Conservation (phyloP, 2,329 filamentous ascomycete genomes). For the Coniella lustricola region DNA sequence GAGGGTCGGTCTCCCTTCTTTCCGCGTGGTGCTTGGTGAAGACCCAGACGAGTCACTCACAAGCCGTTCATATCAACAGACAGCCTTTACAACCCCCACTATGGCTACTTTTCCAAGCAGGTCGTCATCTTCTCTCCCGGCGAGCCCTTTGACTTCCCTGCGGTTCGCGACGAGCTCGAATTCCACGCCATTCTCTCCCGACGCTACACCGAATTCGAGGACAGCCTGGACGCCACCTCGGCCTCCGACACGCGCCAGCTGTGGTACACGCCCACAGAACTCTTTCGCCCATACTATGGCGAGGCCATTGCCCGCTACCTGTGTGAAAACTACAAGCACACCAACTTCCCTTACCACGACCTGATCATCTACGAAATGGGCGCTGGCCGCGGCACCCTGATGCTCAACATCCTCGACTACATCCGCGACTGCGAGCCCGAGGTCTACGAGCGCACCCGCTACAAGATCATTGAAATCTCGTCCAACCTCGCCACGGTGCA, state of each 20-base stretch:
- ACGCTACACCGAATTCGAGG: slow-evolving; percentile 86
- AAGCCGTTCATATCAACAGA: slow-evolving; percentile 43
- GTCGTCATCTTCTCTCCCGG: slow-evolving; percentile 93
- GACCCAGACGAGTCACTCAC: not conserved
- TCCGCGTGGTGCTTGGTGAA: not conserved
- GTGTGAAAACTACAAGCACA: slow-evolving; percentile 91
- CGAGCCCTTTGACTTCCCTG: slow-evolving; percentile 81
- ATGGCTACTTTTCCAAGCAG: slow-evolving; percentile 94
- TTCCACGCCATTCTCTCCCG: slow-evolving; percentile 72
- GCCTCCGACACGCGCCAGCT: slow-evolving; percentile 72
- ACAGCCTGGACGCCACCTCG: slow-evolving; percentile 70
- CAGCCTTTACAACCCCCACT: slow-evolving; percentile 87
- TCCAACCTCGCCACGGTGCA: slow-evolving; percentile 73
- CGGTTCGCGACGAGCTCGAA: slow-evolving; percentile 73
- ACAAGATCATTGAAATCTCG: slow-evolving; percentile 94
- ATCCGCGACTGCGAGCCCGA: slow-evolving; percentile 83
- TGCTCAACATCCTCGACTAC: slow-evolving; percentile 97
- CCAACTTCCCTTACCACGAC: slow-evolving; percentile 91
- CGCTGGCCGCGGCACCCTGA: slow-evolving; percentile 91
- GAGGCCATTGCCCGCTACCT: slow-evolving; percentile 96
- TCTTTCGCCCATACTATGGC: slow-evolving; percentile 94
- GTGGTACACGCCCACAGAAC: slow-evolving; percentile 97
- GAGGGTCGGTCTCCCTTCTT: slow-evolving; percentile 55
- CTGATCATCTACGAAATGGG: slow-evolving; percentile 99
- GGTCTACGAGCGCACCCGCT: slow-evolving; percentile 89